Conservation (phyloP, 2,329 filamentous ascomycete species). For the Raffaelea albimanens region DNA sequence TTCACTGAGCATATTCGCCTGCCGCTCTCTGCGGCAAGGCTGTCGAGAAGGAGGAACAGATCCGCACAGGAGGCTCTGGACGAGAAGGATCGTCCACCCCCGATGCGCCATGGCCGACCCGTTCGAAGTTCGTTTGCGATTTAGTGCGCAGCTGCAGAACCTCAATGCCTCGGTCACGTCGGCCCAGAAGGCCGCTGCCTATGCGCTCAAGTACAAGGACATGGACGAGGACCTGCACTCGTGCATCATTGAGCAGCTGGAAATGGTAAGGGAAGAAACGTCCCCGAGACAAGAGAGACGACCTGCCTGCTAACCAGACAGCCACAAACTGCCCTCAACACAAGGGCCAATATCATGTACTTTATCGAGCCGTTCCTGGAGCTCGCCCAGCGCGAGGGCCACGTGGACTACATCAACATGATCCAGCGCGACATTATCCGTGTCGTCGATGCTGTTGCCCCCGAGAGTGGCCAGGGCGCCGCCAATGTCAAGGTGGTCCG, state of each 20-base stretch:
- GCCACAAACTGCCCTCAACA: slow-evolving; percentile 83
- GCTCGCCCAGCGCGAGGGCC: slow-evolving; percentile 64
- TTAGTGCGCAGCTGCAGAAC: slow-evolving; percentile 81
- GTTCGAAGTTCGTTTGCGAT: slow-evolving; percentile 97
- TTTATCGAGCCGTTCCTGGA: slow-evolving; percentile 96
- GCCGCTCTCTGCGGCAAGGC: too few relatives aligned
- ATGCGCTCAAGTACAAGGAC: slow-evolving; percentile 87
- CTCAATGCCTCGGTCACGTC: slow-evolving; percentile 85
- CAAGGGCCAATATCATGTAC: slow-evolving; percentile 96
- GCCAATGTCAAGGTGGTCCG: slow-evolving; percentile 91
- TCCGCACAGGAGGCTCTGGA: too few relatives aligned
- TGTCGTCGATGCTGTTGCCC: slow-evolving; percentile 86
- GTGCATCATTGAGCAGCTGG: slow-evolving; percentile 92
- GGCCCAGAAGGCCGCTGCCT: slow-evolving; percentile 85
- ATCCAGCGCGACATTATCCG: slow-evolving; percentile 87
- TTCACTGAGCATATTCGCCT: too few relatives aligned
- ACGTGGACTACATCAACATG: slow-evolving; percentile 81
- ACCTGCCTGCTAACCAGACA: background rate
- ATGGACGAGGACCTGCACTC: slow-evolving; percentile 96
- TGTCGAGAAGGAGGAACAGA: too few relatives aligned
- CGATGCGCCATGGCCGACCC: slow-evolving; percentile 56
- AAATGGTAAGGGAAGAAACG: slow-evolving; percentile 45
- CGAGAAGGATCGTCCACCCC: too few relatives aligned
- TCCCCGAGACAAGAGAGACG: too few relatives aligned
- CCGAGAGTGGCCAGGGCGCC: slow-evolving; percentile 74